These are phyloP conservation scores for Papiliotrema terrestris DNA, from an alignment of 1,284 basidiomycete genomes.

Conservation along the genomic window DNA sequence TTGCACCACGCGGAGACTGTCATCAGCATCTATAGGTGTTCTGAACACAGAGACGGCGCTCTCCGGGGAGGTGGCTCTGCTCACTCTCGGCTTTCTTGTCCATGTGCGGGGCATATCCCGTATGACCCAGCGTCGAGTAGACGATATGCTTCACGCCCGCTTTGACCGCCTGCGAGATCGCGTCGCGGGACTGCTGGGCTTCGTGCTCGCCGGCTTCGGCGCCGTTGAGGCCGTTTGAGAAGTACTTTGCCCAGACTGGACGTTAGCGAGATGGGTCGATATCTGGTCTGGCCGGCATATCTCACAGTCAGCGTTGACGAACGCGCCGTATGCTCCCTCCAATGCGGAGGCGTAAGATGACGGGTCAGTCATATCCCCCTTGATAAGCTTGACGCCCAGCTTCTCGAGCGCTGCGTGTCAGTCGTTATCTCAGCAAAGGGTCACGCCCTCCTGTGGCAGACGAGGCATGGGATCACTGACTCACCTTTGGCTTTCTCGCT, in stretches of 20 bases:
- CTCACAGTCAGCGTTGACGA: conserved; percentile 30
- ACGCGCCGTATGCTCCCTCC: conserved; percentile 19
- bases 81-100: conserved; percentile 9
- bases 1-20: conserved; percentile 6
- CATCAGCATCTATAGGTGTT: conserved; percentile 1
- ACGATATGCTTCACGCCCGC: conserved; percentile 11
- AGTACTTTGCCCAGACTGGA: conserved; percentile 13
- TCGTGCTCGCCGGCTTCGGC: conserved; percentile 12
- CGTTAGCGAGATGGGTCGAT: neutral
- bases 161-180: conserved; percentile 7
- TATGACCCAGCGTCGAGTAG: conserved; percentile 11
- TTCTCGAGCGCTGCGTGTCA: conserved; percentile 6
- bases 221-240: conserved; percentile 12
- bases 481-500: conserved; percentile 14
- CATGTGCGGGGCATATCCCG: conserved; percentile 6
- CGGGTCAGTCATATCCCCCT: conserved; percentile 18
- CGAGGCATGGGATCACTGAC: neutral
- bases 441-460: neutral
- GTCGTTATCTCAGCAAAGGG: neutral
- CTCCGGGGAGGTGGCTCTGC: neutral
- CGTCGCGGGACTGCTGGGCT: conserved; percentile 7
- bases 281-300: neutral
- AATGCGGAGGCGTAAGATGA: conserved; percentile 16
- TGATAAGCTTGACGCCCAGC: conserved; percentile 17
- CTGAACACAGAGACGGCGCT: neutral